Percentiles rank a stretch among this genome's conserved stretches.
phyloP scores from a whole-genome alignment of 805 yeast genomes.

The Metschnikowia rubicola region DNA sequence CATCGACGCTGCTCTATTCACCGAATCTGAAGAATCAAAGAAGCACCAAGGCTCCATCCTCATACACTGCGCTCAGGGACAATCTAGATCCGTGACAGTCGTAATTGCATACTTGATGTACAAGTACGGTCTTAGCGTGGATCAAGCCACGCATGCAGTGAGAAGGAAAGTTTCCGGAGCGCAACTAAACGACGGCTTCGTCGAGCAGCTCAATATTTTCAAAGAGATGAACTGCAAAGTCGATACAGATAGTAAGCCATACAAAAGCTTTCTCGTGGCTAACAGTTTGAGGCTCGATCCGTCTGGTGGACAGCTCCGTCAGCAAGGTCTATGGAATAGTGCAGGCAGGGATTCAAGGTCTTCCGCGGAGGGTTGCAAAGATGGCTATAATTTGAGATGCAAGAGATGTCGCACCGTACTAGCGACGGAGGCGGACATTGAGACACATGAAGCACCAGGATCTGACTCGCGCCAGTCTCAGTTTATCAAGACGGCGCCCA shows the following conservation, averaged over 20 bases:
- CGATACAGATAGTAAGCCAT: conserved; percentile 20
- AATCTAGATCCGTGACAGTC: conserved; percentile 47
- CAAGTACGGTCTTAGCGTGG: conserved; percentile 50
- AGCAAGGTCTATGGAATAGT: conserved; percentile 8
- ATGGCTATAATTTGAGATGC: conserved; percentile 55
- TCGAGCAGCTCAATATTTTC: conserved; percentile 67
- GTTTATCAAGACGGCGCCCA: conserved; percentile 61
- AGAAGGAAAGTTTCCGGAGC: conserved; percentile 56
- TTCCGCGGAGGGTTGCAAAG: background rate
- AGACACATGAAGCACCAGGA: conserved; percentile 65
- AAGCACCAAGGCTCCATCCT: conserved; percentile 43
- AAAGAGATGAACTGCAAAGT: conserved; percentile 34
- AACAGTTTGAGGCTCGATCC: conserved; percentile 20
- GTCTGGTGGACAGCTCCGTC: conserved; percentile 11
- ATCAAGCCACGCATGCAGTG: conserved; percentile 74
- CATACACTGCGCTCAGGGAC: conserved; percentile 53
- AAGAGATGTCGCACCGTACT: conserved; percentile 73
- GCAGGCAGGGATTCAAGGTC: background rate
- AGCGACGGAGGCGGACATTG: conserved; percentile 60
- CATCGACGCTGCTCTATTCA: conserved; percentile 61
- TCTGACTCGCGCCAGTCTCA: conserved; percentile 61
- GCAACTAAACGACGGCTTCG: conserved; percentile 72
- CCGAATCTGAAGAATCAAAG: conserved; percentile 1
- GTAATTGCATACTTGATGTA: conserved; percentile 49
- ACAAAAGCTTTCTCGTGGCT: conserved; percentile 27